These are phyloP conservation scores for Chlorella sp. DNA, from an alignment of 139 green algal species.

Conservation along the genomic window DNA sequence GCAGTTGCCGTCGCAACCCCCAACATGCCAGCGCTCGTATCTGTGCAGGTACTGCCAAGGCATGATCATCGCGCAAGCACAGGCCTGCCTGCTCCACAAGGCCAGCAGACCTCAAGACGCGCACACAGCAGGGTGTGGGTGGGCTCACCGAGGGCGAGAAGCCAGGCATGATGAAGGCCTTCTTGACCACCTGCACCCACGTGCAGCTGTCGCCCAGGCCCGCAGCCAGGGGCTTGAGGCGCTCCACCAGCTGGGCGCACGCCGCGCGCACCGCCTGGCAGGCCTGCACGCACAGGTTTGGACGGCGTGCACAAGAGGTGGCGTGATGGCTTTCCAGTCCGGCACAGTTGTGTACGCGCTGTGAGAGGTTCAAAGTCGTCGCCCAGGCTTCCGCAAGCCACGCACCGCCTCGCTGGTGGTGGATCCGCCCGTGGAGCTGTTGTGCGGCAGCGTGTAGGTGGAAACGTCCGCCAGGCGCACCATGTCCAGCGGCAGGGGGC, in stretches of 20 bases:
- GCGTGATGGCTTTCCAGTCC: neutral
- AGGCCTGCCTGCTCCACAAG: too few relatives aligned
- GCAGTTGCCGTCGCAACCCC: neutral
- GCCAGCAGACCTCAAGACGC: too few relatives aligned
- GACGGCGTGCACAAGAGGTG: neutral
- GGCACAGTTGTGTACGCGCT: too few relatives aligned
- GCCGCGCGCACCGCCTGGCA: conserved; percentile 29
- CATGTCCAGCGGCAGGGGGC: conserved; percentile 27
- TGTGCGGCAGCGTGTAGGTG: conserved; percentile 25
- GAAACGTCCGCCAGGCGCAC: conserved; percentile 33
- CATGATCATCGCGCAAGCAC: too few relatives aligned
- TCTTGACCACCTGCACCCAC: conserved; percentile 1
- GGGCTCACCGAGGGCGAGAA: neutral
- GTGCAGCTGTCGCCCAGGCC: conserved; percentile 3
- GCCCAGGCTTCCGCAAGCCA: too few relatives aligned
- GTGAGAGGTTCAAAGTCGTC: too few relatives aligned
- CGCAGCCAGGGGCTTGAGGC: conserved; percentile 9
- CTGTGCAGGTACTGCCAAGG: too few relatives aligned
- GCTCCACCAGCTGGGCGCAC: conserved; percentile 43
- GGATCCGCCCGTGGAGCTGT: conserved; percentile 22
- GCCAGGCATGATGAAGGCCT: neutral
- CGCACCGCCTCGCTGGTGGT: conserved; percentile 28
- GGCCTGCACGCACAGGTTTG: neutral
- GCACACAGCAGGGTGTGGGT: too few relatives aligned
- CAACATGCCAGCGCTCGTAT: neutral